A percentile compares a stretch with the other conserved stretches of the same genome.
These are phyloP conservation scores for Monilinia aucupariae DNA, from an alignment of 2,329 filamentous ascomycete genomes.

Conservation along the genomic window DNA sequence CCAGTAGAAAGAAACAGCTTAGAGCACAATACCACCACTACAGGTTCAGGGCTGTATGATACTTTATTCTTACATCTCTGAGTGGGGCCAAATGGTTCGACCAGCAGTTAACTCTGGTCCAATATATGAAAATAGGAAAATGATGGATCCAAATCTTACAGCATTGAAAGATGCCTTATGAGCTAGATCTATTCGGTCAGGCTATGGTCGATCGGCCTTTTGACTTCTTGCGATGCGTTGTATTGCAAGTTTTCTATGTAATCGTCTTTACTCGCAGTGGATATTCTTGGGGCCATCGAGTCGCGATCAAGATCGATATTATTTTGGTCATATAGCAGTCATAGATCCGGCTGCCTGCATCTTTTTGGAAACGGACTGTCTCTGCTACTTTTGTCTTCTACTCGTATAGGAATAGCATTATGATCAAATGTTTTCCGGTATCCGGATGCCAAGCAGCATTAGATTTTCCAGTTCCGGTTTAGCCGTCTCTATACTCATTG, in stretches of 20 bases:
- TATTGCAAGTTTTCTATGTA: too few relatives aligned
- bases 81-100: constrained; percentile 1
- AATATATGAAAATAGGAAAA: constrained; percentile 1
- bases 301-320: neutral
- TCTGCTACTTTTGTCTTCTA: neutral
- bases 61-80: neutral
- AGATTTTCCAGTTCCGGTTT: constrained; percentile 11
- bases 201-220: neutral
- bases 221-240: too few relatives aligned
- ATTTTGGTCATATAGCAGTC: constrained; percentile 3
- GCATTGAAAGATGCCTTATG: neutral
- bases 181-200: neutral
- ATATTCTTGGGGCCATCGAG: constrained; percentile 9
- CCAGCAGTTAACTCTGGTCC: constrained; percentile 14
- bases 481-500: neutral
- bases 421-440: neutral
- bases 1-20: neutral
- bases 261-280: too few relatives aligned
- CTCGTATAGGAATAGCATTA: too few relatives aligned
- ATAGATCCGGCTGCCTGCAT: constrained; percentile 7
- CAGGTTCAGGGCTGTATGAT: neutral
- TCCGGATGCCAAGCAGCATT: neutral
- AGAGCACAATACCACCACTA: neutral
- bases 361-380: constrained; percentile 2
- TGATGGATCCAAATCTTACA: constrained; percentile 9